A percentile compares a stretch with the other conserved stretches of the same genome.
phyloP scores from a whole-genome alignment of 1,139 yeast species.

The Kodamaea ohmeri region DNA sequence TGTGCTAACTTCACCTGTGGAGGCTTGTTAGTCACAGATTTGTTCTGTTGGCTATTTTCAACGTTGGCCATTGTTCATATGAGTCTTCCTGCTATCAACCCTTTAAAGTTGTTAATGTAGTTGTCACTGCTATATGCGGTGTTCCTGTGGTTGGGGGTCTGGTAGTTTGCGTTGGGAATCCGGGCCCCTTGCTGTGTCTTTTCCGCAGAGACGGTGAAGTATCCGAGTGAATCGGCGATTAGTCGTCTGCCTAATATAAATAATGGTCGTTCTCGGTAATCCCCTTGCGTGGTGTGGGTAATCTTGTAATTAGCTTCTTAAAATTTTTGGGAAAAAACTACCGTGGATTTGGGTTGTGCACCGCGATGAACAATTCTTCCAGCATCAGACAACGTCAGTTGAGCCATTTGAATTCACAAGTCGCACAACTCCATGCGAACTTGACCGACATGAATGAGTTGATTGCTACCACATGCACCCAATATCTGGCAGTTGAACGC shows the following conservation, averaged over 20 bases:
- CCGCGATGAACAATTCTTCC: constrained; percentile 1
- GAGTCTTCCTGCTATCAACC: too few relatives aligned
- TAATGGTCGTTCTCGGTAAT: background rate
- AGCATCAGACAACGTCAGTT: constrained; percentile 49
- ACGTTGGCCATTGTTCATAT: constrained; percentile 2
- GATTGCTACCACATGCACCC: constrained; percentile 52
- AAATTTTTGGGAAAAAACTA: constrained; percentile 1
- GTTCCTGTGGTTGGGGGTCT: too few relatives aligned
- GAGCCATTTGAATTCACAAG: constrained; percentile 59
- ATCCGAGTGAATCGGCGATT: constrained; percentile 1
- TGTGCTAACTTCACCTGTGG: constrained; percentile 1
- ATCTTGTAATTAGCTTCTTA: background rate
- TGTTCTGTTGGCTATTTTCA: constrained; percentile 3
- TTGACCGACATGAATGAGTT: constrained; percentile 55
- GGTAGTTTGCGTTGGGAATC: too few relatives aligned
- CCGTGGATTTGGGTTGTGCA: background rate
- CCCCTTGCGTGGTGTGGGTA: background rate
- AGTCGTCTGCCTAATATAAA: too few relatives aligned
- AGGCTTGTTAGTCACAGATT: background rate
- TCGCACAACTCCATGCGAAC: constrained; percentile 61
- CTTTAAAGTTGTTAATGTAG: too few relatives aligned
- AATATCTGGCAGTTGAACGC: constrained; percentile 53
- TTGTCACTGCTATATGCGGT: too few relatives aligned
- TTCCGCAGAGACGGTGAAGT: background rate
- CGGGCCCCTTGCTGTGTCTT: too few relatives aligned